A percentile compares a stretch with the other conserved stretches of the same genome.
These are phyloP conservation scores for Trametes polyzona DNA, from an alignment of 1,284 basidiomycete species.

Conservation along the genomic window DNA sequence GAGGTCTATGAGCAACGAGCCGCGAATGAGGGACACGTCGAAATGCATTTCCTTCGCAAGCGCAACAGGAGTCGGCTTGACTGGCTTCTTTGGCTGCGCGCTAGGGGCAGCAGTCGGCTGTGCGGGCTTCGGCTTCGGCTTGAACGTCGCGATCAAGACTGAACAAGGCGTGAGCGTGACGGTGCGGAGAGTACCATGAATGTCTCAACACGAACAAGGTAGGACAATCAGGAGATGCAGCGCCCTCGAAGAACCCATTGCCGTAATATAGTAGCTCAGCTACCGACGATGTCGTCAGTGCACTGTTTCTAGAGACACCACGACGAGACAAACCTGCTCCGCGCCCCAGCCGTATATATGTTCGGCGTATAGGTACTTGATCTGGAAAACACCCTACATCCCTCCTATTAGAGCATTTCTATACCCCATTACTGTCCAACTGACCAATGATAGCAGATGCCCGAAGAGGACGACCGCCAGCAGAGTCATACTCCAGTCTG, in stretches of 20 bases:
- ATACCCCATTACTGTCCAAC: constrained; percentile 9
- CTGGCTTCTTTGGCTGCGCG: constrained; percentile 29
- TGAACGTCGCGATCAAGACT: constrained; percentile 52
- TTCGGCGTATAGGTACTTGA: constrained; percentile 66
- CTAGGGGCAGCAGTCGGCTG: constrained; percentile 14
- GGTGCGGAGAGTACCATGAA: not conserved
- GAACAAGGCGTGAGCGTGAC: constrained; percentile 17
- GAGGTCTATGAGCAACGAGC: constrained; percentile 67
- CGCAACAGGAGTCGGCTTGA: constrained; percentile 50
- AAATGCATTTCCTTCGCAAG: constrained; percentile 69
- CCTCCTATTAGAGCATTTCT: constrained; percentile 5
- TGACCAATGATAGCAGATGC: constrained; percentile 50
- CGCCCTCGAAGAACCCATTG: constrained; percentile 54
- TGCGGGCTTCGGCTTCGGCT: constrained; percentile 42
- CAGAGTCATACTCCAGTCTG: constrained; percentile 63
- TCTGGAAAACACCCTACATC: constrained; percentile 53
- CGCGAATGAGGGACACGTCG: constrained; percentile 63
- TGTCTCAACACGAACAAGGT: constrained; percentile 48
- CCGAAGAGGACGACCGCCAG: constrained; percentile 52
- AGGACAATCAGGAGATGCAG: constrained; percentile 57
- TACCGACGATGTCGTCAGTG: constrained; percentile 26
- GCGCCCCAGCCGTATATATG: constrained; percentile 62
- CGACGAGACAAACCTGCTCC: constrained; percentile 42
- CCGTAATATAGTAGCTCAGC: constrained; percentile 68
- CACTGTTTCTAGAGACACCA: not conserved